These are phyloP conservation scores for Hyaloscypha variabilis DNA, from an alignment of 495 filamentous ascomycete genomes.

Conservation along the genomic window DNA sequence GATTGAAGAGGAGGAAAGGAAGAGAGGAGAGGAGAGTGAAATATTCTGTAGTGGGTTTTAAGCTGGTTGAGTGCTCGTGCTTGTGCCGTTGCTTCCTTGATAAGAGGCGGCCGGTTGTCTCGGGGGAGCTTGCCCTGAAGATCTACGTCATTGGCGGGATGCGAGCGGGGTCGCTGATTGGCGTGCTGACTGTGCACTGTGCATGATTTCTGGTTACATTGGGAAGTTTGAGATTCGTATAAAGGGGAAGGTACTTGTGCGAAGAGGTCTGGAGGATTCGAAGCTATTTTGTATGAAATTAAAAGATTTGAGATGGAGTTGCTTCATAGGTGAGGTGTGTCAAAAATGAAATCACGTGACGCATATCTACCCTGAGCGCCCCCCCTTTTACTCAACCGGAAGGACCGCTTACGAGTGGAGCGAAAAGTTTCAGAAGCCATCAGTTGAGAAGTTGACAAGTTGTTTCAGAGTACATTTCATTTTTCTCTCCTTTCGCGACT, in stretches of 20 bases:
- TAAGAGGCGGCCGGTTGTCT: constrained; percentile 20
- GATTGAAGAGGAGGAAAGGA: constrained; percentile 11
- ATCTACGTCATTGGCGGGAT: constrained; percentile 22
- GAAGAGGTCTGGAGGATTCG: too few relatives aligned
- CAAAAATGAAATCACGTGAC: too few relatives aligned
- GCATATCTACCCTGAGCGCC: too few relatives aligned
- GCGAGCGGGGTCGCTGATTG: not conserved
- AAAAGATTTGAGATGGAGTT: too few relatives aligned
- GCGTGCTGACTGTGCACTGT: constrained; percentile 9
- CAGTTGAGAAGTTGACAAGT: too few relatives aligned
- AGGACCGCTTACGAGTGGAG: too few relatives aligned
- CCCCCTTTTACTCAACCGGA: too few relatives aligned
- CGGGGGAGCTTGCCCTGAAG: constrained; percentile 18
- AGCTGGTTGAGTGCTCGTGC: not conserved
- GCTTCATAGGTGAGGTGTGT: too few relatives aligned
- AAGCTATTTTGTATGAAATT: too few relatives aligned
- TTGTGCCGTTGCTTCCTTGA: constrained; percentile 22
- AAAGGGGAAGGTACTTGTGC: not conserved
- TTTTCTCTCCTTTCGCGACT: too few relatives aligned
- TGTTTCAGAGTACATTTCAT: too few relatives aligned
- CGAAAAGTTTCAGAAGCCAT: too few relatives aligned
- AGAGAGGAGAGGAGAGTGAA: constrained; percentile 1
- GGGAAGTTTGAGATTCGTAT: not conserved
- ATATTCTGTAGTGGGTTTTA: not conserved
- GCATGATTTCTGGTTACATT: not conserved